Evolutionary conservation across 805 yeast species (phyloP).

Genomic region (Ogataea nakhonphanomensis): DNA sequence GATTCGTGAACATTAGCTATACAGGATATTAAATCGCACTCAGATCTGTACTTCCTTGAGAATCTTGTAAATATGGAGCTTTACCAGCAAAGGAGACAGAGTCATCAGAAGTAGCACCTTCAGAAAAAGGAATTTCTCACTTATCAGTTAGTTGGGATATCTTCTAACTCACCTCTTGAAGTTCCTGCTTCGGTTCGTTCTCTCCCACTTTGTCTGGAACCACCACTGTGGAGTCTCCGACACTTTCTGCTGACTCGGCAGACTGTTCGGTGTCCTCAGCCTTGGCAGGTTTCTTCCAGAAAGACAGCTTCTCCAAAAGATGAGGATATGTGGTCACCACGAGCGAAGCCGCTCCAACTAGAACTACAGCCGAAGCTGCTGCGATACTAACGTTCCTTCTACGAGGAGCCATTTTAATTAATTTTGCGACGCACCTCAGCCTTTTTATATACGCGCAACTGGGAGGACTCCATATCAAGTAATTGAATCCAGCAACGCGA

Average conservation of each 20-base stretch:
- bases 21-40: slow-evolving; percentile 5
- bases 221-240: slow-evolving; percentile 29
- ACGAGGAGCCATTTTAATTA: slow-evolving; percentile 14
- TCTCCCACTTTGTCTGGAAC: slow-evolving; percentile 31
- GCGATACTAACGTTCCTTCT: slow-evolving; percentile 33
- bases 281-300: slow-evolving; percentile 1
- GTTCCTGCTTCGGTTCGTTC: slow-evolving; percentile 35
- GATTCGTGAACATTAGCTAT: slow-evolving; percentile 2
- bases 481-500: slow-evolving; percentile 12
- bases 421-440: background rate
- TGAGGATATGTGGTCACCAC: slow-evolving; percentile 51
- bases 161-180: slow-evolving; percentile 37
- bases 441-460: slow-evolving; percentile 6
- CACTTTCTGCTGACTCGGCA: slow-evolving; percentile 1
- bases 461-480: slow-evolving; percentile 9
- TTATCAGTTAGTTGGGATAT: slow-evolving; percentile 16
- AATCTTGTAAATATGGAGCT: slow-evolving; percentile 29
- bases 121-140: slow-evolving; percentile 47
- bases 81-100: slow-evolving; percentile 47
- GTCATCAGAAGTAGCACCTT: slow-evolving; percentile 42
- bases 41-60: slow-evolving; percentile 4
- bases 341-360: slow-evolving; percentile 41
- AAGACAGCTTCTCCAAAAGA: slow-evolving; percentile 12
- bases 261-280: slow-evolving; percentile 3
- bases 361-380: slow-evolving; percentile 41